Percentiles rank a stretch among this genome's conserved stretches.
These are phyloP conservation scores for Leccinum griseonigrum DNA, from an alignment of 1,284 basidiomycete genomes.

Conservation along the genomic window DNA sequence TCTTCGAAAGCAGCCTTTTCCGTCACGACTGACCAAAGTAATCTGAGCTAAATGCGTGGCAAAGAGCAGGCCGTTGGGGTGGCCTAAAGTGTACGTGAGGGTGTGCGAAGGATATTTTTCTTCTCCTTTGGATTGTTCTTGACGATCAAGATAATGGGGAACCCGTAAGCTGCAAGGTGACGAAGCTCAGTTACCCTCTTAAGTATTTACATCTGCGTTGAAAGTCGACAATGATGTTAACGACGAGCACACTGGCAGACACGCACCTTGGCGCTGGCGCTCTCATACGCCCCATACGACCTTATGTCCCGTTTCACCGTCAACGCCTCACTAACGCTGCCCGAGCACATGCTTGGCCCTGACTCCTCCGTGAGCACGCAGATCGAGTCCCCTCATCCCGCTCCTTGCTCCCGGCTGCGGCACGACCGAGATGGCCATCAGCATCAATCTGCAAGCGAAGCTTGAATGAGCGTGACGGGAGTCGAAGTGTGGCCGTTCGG, in stretches of 20 bases:
- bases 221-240: neutral
- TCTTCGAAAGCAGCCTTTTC: constrained; percentile 98
- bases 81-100: constrained; percentile 95
- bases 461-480: no score
- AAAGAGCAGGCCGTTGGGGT: constrained; percentile 92
- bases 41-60: constrained; percentile 99
- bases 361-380: no score
- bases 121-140: constrained; percentile 96
- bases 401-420: no score
- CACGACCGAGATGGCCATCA: no score
- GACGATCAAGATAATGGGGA: constrained; percentile 98
- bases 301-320: neutral
- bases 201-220: neutral
- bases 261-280: neutral
- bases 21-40: constrained; percentile 84
- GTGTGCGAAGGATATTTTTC: constrained; percentile 98
- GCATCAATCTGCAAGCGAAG: no score
- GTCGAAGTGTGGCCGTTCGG: no score
- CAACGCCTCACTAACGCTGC: neutral
- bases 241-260: neutral
- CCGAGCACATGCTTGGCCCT: neutral
- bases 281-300: neutral
- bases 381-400: no score
- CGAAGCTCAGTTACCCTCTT: neutral
- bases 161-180: constrained; percentile 93